A percentile compares a stretch with the other conserved stretches of the same genome.
phyloP scores from a whole-genome alignment of 192 early-diverging fungal species.

The Gonapodya sp. region DNA sequence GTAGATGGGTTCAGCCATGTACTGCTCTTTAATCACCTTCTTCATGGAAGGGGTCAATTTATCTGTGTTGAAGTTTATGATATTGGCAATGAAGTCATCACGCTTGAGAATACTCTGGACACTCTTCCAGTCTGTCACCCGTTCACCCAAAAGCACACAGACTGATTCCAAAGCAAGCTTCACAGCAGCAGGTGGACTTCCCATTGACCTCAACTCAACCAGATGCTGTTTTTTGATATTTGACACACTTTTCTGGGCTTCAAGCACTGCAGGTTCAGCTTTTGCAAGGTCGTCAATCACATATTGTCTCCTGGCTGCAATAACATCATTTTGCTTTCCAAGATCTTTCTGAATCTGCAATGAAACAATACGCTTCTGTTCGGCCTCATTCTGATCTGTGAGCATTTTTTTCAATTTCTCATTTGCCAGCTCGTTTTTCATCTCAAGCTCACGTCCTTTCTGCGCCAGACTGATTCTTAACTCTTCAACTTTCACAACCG shows the following conservation, averaged over 20 bases:
- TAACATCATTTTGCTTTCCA: constrained; percentile 60
- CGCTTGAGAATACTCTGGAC: constrained; percentile 81
- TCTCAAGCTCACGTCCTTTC: constrained; percentile 75
- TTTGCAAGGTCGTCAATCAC: constrained; percentile 87
- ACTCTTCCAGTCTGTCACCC: constrained; percentile 79
- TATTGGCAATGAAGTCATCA: constrained; percentile 91
- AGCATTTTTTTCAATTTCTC: constrained; percentile 95
- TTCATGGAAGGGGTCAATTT: constrained; percentile 62
- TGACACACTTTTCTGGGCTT: constrained; percentile 87
- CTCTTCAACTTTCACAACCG: constrained; percentile 91
- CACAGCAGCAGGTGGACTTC: constrained; percentile 90
- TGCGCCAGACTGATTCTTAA: constrained; percentile 74
- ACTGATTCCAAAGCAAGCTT: constrained; percentile 97
- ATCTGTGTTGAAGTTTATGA: constrained; percentile 88
- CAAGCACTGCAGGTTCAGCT: constrained; percentile 91
- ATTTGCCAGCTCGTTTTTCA: constrained; percentile 83
- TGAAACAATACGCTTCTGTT: constrained; percentile 76
- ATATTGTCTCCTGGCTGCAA: constrained; percentile 64
- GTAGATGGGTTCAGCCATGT: constrained; percentile 73
- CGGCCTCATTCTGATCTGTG: constrained; percentile 85
- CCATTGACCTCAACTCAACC: constrained; percentile 93
- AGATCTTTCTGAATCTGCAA: constrained; percentile 67
- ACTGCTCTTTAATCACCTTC: constrained; percentile 68
- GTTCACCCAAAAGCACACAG: constrained; percentile 84
- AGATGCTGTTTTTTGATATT: constrained; percentile 96